Conservation (phyloP, 768 basidiomycete genomes). For the Hortiboletus campestris region DNA sequence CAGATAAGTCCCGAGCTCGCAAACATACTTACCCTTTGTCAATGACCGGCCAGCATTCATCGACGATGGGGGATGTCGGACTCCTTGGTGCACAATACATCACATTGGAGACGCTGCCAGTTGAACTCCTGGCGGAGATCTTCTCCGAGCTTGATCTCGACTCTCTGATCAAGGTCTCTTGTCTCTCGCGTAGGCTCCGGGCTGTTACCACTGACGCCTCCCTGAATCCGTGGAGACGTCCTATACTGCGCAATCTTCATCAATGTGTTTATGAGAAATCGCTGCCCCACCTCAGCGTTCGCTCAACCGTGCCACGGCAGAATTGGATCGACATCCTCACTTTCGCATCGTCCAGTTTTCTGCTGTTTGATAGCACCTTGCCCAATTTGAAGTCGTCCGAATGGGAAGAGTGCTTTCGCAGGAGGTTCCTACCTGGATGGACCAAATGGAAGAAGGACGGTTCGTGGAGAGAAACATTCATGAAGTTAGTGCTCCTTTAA, state of each 20-base stretch:
- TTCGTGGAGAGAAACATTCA: conserved; percentile 63
- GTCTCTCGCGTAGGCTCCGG: conserved; percentile 58
- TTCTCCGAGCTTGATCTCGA: conserved; percentile 65
- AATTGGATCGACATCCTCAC: conserved; percentile 79
- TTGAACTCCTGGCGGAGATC: conserved; percentile 73
- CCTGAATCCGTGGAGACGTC: conserved; percentile 74
- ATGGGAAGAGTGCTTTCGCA: conserved; percentile 74
- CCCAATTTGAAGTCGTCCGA: conserved; percentile 64
- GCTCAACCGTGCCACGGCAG: conserved; percentile 62
- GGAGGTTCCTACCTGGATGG: conserved; percentile 79
- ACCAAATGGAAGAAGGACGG: conserved; percentile 60
- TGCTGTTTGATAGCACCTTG: conserved; percentile 65
- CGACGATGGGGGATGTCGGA: not conserved
- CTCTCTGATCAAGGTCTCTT: conserved; percentile 56
- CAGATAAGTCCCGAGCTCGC: no score
- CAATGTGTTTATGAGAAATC: conserved; percentile 45
- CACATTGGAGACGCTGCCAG: conserved; percentile 56
- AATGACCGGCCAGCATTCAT: not conserved
- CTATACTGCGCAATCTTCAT: conserved; percentile 60
- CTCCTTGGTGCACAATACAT: not conserved
- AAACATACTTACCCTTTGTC: not conserved
- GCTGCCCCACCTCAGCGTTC: conserved; percentile 61
- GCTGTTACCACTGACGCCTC: conserved; percentile 58
- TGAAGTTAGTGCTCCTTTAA: conserved; percentile 49
- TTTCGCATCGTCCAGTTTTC: conserved; percentile 57